Evolutionary conservation across 495 filamentous ascomycete species (phyloP).

Genomic region (Neurospora tetrasperma): DNA sequence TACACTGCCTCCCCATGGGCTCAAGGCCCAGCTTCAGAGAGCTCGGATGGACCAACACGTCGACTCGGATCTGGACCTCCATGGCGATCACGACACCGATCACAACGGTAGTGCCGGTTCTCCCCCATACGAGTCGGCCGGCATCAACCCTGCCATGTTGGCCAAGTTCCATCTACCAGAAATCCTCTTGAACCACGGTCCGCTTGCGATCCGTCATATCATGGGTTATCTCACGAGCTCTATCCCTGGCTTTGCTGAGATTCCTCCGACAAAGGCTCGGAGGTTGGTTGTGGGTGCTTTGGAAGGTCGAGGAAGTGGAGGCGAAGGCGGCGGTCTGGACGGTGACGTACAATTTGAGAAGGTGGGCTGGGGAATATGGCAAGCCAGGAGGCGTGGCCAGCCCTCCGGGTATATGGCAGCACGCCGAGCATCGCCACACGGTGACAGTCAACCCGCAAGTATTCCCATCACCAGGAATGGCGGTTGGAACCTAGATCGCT

Average conservation of each 20-base stretch:
- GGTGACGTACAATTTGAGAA: constrained; percentile 89
- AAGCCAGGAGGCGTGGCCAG: constrained; percentile 66
- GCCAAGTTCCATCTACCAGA: constrained; percentile 87
- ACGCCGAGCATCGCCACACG: constrained; percentile 36
- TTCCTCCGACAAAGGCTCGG: constrained; percentile 84
- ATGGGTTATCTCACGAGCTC: constrained; percentile 88
- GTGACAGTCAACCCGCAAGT: constrained; percentile 47
- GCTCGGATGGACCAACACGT: constrained; percentile 51
- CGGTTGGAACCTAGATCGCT: constrained; percentile 36
- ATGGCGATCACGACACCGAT: constrained; percentile 56
- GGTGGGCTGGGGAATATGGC: constrained; percentile 95
- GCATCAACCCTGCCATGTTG: constrained; percentile 79
- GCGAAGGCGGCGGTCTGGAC: constrained; percentile 52
- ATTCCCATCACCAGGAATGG: constrained; percentile 54
- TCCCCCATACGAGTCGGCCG: constrained; percentile 57
- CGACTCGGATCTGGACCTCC: constrained; percentile 82
- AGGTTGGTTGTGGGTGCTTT: constrained; percentile 77
- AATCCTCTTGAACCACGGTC: constrained; percentile 81
- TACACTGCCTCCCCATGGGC: constrained; percentile 69
- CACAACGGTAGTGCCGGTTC: constrained; percentile 35
- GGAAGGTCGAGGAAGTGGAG: constrained; percentile 58
- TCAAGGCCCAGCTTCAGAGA: constrained; percentile 50
- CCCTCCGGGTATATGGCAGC: constrained; percentile 36
- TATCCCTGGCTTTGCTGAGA: constrained; percentile 84
- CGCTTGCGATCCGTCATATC: constrained; percentile 86